Evolutionary conservation across 164 flowering plant species (phyloP), one percentile per base, ranked within the genome.

Genomic region (Protea cynaroides): DNA sequence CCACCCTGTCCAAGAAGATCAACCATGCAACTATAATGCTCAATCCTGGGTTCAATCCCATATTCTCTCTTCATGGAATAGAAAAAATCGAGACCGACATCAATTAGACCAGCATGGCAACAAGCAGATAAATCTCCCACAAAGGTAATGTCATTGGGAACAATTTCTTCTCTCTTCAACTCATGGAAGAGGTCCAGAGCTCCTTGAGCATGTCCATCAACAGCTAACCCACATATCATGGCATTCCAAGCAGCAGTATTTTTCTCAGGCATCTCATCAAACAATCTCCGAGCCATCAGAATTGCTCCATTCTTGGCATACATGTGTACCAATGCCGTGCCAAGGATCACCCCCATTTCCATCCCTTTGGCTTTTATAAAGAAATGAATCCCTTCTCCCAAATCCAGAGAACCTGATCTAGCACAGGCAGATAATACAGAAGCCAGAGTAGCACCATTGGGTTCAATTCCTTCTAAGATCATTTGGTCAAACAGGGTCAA

Each of bases 1-100:
- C 89, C 92, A 52, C 63, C 61, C 44, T 84, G 73, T 19, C 92
- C 86, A 25, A 86, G 78, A 53, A 85, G 71, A 71, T 83, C 83
- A 25, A 81, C 86, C 84, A 86, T 79, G 79, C 90, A 86, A 6
- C 90, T 81, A 54, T 79, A 86, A 57, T 86, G 90, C 75, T 83
- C 84, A 49, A 86, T 61, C 64, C 75, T 80, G 25, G 87, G 89
- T 43, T 80, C 85, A 51, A 87, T 55, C 15, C 76, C 81, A 58
- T 83, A 81, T 9, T 51, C 69, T 59, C 40, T 49, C 50, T 68
- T 69, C 85, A 87, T 84, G 15, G 82, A 80, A 58, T 73, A 8
- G 56, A 87, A 87, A 22, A 83, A 61, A n/a, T 69, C 62, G 0
- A 61, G 57, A n/a, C 92, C 89, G 53, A 43, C 66, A 60, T 76